Percentiles rank a stretch among this genome's conserved stretches.
Evolutionary conservation across 257 asterid species (phyloP).

Genomic region (Lycium barbarum): DNA sequence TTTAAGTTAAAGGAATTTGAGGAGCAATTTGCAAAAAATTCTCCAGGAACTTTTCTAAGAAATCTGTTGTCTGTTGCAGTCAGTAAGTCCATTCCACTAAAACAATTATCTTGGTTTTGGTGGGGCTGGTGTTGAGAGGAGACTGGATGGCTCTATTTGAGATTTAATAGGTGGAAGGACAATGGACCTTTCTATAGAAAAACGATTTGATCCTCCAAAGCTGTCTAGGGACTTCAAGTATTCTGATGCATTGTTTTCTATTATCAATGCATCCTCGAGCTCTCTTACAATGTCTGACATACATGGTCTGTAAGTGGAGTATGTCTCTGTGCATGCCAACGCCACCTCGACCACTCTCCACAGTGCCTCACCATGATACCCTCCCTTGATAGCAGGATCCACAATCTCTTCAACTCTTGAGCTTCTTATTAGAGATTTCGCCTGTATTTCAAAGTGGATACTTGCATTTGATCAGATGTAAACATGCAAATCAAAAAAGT

Average conservation of each 20-base stretch:
- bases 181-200: conserved; percentile 72
- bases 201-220: conserved; percentile 78
- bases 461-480: conserved; percentile 22
- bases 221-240: conserved; percentile 60
- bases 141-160: conserved; percentile 54
- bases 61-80: not conserved
- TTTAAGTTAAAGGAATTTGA: not conserved
- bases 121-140: conserved; percentile 59
- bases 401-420: conserved; percentile 68
- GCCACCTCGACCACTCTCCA: conserved; percentile 84
- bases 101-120: conserved; percentile 69
- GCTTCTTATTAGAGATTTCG: conserved; percentile 77
- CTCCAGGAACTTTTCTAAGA: not conserved
- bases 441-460: conserved; percentile 49
- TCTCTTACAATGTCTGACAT: conserved; percentile 87
- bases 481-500: not conserved
- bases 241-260: conserved; percentile 65
- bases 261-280: conserved; percentile 86
- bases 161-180: conserved; percentile 60
- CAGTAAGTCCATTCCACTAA: not conserved
- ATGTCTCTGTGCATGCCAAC: conserved; percentile 83
- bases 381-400: conserved; percentile 57
- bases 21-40: not conserved
- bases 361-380: conserved; percentile 62
- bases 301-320: conserved; percentile 81